Conservation (phyloP, 176 grass and related monocot genomes). For the Phoenix dactylifera region DNA sequence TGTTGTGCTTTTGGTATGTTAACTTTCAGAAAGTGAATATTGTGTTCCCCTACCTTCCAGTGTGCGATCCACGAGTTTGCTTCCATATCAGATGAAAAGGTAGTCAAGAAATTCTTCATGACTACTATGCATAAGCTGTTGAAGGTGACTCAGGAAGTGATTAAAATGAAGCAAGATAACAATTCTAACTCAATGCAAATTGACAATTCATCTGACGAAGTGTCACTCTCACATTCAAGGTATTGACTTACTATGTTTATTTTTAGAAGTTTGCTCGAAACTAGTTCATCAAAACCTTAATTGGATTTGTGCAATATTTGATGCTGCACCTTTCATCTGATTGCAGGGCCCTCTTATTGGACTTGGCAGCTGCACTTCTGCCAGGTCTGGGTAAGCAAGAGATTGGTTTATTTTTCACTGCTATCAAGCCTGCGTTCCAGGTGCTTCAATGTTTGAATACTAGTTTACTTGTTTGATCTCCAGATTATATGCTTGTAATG, state of each 20-base stretch:
- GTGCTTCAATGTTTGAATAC: constrained; percentile 15
- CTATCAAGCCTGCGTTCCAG: constrained; percentile 90
- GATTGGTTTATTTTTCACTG: constrained; percentile 62
- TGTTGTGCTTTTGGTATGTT: not conserved
- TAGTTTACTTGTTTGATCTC: not conserved
- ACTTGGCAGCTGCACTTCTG: constrained; percentile 76
- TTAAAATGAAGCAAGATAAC: constrained; percentile 46
- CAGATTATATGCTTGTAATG: too few species aligned
- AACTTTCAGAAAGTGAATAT: constrained; percentile 3
- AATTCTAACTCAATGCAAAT: constrained; percentile 46
- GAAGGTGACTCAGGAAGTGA: constrained; percentile 55
- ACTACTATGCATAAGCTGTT: constrained; percentile 55
- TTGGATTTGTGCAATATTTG: too few species aligned
- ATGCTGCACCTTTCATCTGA: not conserved
- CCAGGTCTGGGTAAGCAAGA: constrained; percentile 60
- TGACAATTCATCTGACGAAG: constrained; percentile 27
- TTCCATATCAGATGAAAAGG: constrained; percentile 67
- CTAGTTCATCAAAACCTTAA: too few species aligned
- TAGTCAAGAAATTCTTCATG: constrained; percentile 57
- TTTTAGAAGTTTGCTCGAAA: not conserved
- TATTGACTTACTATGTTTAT: not conserved
- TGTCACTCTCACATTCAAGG: constrained; percentile 11
- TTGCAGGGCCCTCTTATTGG: constrained; percentile 72
- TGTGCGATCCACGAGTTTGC: constrained; percentile 68
- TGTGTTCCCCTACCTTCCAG: constrained; percentile 33